Evolutionary conservation across 495 filamentous ascomycete species (phyloP).

Genomic region (Antarctomyces pellizariae): DNA sequence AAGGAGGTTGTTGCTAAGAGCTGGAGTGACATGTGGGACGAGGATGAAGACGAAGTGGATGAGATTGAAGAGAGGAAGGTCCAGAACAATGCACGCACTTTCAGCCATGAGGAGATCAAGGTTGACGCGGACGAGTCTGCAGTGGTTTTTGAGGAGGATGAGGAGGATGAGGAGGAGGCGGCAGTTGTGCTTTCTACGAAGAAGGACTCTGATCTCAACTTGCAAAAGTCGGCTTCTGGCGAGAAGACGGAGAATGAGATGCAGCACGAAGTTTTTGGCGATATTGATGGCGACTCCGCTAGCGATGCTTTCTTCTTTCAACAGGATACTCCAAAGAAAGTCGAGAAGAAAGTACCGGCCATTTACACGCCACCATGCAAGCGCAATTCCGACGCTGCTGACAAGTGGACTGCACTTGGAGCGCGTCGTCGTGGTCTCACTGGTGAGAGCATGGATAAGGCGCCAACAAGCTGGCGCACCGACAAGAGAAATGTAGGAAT

Average conservation of each 20-base stretch:
- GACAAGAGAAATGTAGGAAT: constrained; percentile 15
- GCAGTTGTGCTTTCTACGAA: constrained; percentile 24
- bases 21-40: constrained; percentile 93
- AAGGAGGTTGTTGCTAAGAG: constrained; percentile 71
- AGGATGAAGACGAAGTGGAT: constrained; percentile 49
- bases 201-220: constrained; percentile 16
- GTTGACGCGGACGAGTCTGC: constrained; percentile 19
- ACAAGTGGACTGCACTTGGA: constrained; percentile 76
- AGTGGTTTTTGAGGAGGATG: constrained; percentile 17
- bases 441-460: constrained; percentile 19
- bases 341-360: constrained; percentile 14
- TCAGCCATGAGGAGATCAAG: constrained; percentile 64
- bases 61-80: constrained; percentile 35
- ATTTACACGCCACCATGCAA: constrained; percentile 27
- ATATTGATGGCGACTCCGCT: constrained; percentile 30
- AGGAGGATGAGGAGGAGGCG: constrained; percentile 25
- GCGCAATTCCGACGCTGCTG: constrained; percentile 30
- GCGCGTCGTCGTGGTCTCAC: constrained; percentile 51
- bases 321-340: constrained; percentile 23
- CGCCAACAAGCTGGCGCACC: constrained; percentile 21
- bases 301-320: constrained; percentile 47
- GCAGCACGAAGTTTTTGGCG: constrained; percentile 18
- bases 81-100: constrained; percentile 51
- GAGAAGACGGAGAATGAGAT: too few species aligned
- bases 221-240: constrained; percentile 18